Evolutionary conservation across 768 basidiomycete genomes (phyloP).

Genomic region (Rhodosporidiobolus odoratus): DNA sequence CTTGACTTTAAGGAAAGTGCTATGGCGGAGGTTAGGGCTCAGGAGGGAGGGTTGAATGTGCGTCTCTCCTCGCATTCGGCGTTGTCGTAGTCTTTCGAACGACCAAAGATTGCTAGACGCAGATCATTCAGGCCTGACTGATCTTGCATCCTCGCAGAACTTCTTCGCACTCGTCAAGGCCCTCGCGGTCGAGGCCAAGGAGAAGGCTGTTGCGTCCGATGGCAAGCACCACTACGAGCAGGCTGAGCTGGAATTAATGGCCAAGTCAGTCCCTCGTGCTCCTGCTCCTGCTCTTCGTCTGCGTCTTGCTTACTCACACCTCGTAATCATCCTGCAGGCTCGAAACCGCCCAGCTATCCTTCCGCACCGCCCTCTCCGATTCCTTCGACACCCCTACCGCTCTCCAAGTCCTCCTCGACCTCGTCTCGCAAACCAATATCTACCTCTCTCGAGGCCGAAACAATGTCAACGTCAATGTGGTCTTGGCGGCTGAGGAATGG

Average conservation of each 20-base stretch:
- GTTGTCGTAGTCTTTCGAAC: not conserved
- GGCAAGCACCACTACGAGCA: constrained; percentile 49
- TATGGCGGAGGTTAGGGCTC: constrained; percentile 74
- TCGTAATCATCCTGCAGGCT: constrained; percentile 61
- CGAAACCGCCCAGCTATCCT: constrained; percentile 65
- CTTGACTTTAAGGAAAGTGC: constrained; percentile 88
- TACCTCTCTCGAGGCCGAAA: constrained; percentile 58
- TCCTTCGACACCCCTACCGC: constrained; percentile 94
- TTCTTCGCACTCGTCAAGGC: constrained; percentile 88
- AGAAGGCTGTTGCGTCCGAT: constrained; percentile 42
- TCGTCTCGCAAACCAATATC: constrained; percentile 77
- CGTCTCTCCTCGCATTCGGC: constrained; percentile 9
- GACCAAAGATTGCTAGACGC: not conserved
- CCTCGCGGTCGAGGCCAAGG: constrained; percentile 56
- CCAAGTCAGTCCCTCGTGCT: constrained; percentile 52
- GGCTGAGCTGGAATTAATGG: constrained; percentile 64
- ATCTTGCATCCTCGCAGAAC: constrained; percentile 56
- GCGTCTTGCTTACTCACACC: not conserved
- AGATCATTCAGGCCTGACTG: not conserved
- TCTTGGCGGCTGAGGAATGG: constrained; percentile 56
- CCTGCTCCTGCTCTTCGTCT: constrained; percentile 16
- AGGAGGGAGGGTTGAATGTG: constrained; percentile 82
- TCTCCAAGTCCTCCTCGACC: constrained; percentile 65
- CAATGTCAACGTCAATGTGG: constrained; percentile 52
- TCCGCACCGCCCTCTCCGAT: constrained; percentile 84